Evolutionary conservation across 179 eudicot species (phyloP), one percentile per base, ranked within the genome.

Genomic region (Carnegiea gigantea): DNA sequence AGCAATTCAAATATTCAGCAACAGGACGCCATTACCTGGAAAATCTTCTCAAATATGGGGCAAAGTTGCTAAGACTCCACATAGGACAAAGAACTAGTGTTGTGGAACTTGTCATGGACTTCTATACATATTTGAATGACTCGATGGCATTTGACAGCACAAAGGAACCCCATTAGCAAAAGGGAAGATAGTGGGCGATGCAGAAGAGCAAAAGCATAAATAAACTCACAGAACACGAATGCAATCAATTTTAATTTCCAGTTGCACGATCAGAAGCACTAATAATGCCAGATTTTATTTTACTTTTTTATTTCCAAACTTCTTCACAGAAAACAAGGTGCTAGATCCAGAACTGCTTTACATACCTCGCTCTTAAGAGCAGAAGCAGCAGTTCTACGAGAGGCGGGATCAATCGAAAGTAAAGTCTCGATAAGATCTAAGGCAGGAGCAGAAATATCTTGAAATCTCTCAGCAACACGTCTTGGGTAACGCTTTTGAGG

Each of bases 341-440:
- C 20, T 20, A 59, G 38, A 65, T 65, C 71, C 18, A 65, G 71
- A 28, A 65, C 26, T 28, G 38, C 38, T 65, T 9, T 65, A 71
- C 51, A 73, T 84, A 90, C 98, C 93, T 94, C 91, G 49, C 92
- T 92, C 20, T 92, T 78, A 33, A 94, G 93, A 82, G 97, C 95
- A 86, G 81, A 80, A 82, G 92, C 79, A 62, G 97, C 95, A 82
- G 92, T 88, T 76, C 97, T 95, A 81, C 98, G 93, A 82, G 81
- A 77, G 54, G 89, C 84, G 78, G 98, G 93, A 72, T 92, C 92
- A 72, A 94, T 59, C 12, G 95, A 89, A 80, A 94, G 95, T 86
- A 94, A 85, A 57, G 86, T 90, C 86, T 94, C 95, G 77, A 92
- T 77, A 83, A 94, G 92, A 74, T 86, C 84, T 43, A 94, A 81